phyloP scores from a whole-genome alignment of 2,329 filamentous ascomycete genomes.

The Hymenoscyphus occultus region DNA sequence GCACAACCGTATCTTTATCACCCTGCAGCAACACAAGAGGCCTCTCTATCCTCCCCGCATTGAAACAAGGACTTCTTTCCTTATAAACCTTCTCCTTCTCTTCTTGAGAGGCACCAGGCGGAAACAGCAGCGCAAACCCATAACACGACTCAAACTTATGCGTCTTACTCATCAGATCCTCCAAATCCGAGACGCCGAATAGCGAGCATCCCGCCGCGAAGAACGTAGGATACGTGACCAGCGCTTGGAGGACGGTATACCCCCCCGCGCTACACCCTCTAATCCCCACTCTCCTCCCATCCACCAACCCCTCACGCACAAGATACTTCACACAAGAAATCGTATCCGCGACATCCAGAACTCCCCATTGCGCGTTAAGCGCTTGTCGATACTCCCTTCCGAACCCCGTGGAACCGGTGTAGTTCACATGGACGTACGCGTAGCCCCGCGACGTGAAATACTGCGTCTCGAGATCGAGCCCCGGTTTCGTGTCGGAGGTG shows the following conservation, averaged over 20 bases:
- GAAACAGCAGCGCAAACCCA: slow-evolving; percentile 44
- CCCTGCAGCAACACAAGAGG: slow-evolving; percentile 58
- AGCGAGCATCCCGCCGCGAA: slow-evolving; percentile 50
- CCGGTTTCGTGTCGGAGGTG: slow-evolving; percentile 44
- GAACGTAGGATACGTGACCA: slow-evolving; percentile 45
- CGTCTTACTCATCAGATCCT: slow-evolving; percentile 44
- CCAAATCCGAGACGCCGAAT: slow-evolving; percentile 52
- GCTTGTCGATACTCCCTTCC: slow-evolving; percentile 49
- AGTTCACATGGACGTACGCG: slow-evolving; percentile 50
- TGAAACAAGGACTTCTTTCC: slow-evolving; percentile 48
- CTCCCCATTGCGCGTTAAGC: slow-evolving; percentile 50
- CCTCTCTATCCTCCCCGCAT: slow-evolving; percentile 46
- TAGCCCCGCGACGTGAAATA: slow-evolving; percentile 55
- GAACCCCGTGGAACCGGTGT: slow-evolving; percentile 51
- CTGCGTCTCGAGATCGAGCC: slow-evolving; percentile 46
- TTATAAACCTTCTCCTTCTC: slow-evolving; percentile 43
- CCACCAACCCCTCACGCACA: slow-evolving; percentile 37
- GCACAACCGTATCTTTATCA: slow-evolving; percentile 54
- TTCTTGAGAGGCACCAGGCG: slow-evolving; percentile 36
- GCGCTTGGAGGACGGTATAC: slow-evolving; percentile 49
- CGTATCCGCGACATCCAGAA: slow-evolving; percentile 50
- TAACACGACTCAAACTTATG: slow-evolving; percentile 58
- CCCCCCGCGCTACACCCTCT: slow-evolving; percentile 52
- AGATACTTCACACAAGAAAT: slow-evolving; percentile 46
- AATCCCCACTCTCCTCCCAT: slow-evolving; percentile 41